These are phyloP conservation scores for Calonectria fujianensis DNA, from an alignment of 2,329 filamentous ascomycete species.

Conservation along the genomic window DNA sequence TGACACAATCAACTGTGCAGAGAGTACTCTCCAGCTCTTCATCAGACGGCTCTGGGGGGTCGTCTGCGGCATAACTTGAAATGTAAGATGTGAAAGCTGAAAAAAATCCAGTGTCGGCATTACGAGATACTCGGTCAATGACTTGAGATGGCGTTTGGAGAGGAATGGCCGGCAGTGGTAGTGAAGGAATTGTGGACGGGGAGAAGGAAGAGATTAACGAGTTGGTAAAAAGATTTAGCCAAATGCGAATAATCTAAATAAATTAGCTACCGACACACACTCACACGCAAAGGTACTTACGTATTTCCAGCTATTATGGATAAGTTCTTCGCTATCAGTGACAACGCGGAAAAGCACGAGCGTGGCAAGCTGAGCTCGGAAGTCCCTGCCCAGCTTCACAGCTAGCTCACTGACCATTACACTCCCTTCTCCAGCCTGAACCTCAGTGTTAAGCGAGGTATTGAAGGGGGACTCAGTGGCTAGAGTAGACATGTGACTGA, in stretches of 20 bases:
- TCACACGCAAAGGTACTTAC: conserved; percentile 69
- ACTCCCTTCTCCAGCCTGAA: conserved; percentile 91
- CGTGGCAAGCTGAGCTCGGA: conserved; percentile 93
- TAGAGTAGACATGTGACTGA: conserved; percentile 93
- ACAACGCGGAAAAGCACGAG: conserved; percentile 97
- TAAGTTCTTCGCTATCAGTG: conserved; percentile 86
- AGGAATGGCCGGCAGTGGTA: conserved; percentile 88
- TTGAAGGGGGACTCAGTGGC: conserved; percentile 85
- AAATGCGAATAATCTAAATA: conserved; percentile 87
- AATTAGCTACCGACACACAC: conserved; percentile 43
- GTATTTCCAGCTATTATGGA: conserved; percentile 86
- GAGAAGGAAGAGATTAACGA: conserved; percentile 92
- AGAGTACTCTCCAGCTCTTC: conserved; percentile 97
- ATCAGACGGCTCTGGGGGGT: conserved; percentile 96
- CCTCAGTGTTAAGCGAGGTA: conserved; percentile 94
- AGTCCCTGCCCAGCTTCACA: conserved; percentile 95
- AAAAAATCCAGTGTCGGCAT: conserved; percentile 89
- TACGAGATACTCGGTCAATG: conserved; percentile 88
- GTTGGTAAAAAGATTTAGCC: conserved; percentile 97
- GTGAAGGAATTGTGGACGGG: conserved; percentile 74
- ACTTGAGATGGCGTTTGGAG: conserved; percentile 93
- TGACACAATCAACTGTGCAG: conserved; percentile 95
- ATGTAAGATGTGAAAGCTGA: conserved; percentile 97
- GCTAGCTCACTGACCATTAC: conserved; percentile 99
- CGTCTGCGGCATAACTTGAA: conserved; percentile 98